A percentile compares a stretch with the other conserved stretches of the same genome.
These are phyloP conservation scores for Brachypodium distachyon DNA, from an alignment of 202 grass and related monocot genomes.

Conservation along the genomic window DNA sequence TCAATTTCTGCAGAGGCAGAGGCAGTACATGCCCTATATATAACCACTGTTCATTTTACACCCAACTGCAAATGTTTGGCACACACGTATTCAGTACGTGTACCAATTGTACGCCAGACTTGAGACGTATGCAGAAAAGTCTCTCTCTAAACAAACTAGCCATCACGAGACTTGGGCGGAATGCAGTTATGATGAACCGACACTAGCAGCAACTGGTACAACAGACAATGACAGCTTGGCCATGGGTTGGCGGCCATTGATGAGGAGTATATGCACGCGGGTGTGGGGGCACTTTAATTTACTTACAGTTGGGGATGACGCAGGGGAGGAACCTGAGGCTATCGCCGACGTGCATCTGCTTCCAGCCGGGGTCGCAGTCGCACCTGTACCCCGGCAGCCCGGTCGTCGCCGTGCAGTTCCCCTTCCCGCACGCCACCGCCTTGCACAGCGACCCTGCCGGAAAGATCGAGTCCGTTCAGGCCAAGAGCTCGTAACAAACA, in stretches of 20 bases:
- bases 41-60: neutral
- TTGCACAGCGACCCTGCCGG: conserved; percentile 63
- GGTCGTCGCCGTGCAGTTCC: conserved; percentile 44
- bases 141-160: neutral
- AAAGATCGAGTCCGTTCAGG: neutral
- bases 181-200: neutral
- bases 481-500: neutral
- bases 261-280: neutral
- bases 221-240: neutral
- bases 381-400: conserved; percentile 55
- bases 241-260: neutral
- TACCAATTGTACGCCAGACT: neutral
- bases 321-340: conserved; percentile 66
- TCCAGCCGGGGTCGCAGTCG: conserved; percentile 70
- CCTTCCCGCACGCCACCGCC: conserved; percentile 61
- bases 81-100: no score
- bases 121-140: neutral
- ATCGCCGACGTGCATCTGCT: conserved; percentile 64
- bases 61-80: neutral
- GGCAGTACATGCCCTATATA: neutral
- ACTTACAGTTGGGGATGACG: conserved; percentile 91
- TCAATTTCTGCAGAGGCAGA: neutral
- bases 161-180: neutral
- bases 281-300: neutral
- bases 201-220: neutral